These are phyloP conservation scores for Nepenthes gracilis DNA, from an alignment of 148 eudicot genomes.

Conservation along the genomic window DNA sequence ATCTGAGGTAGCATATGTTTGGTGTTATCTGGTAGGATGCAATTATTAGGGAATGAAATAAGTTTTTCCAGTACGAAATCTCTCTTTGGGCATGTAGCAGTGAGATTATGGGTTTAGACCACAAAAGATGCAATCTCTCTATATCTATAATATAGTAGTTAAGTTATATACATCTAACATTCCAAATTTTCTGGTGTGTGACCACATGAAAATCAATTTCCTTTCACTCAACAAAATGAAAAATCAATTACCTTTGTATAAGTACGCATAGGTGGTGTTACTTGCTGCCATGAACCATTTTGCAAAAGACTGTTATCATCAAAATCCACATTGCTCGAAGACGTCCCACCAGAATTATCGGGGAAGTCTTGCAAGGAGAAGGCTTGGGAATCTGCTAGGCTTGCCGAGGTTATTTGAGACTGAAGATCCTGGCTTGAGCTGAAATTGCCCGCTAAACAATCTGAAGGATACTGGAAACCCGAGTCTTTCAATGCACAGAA, in stretches of 20 bases:
- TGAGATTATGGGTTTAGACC: no score
- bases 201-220: no score
- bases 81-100: no score
- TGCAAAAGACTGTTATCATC: conserved; percentile 62
- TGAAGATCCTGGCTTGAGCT: conserved; percentile 77
- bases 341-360: conserved; percentile 75
- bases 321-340: conserved; percentile 77
- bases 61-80: no score
- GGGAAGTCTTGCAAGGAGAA: conserved; percentile 68
- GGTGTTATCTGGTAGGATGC: no score
- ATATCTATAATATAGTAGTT: not conserved
- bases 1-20: no score
- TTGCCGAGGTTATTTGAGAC: conserved; percentile 77
- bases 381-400: conserved; percentile 69
- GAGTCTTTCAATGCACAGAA: conserved; percentile 41
- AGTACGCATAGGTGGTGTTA: conserved; percentile 60
- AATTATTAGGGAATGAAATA: no score
- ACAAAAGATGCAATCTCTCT: no score
- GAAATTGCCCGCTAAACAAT: conserved; percentile 49
- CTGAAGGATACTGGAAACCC: conserved; percentile 56
- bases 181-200: no score
- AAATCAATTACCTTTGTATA: conserved; percentile 54
- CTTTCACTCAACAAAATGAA: not conserved
- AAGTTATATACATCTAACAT: no score
- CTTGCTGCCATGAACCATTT: conserved; percentile 71